Base-by-base conservation (phyloP, 306 rosid species). In the Parietaria judaica region DNA sequence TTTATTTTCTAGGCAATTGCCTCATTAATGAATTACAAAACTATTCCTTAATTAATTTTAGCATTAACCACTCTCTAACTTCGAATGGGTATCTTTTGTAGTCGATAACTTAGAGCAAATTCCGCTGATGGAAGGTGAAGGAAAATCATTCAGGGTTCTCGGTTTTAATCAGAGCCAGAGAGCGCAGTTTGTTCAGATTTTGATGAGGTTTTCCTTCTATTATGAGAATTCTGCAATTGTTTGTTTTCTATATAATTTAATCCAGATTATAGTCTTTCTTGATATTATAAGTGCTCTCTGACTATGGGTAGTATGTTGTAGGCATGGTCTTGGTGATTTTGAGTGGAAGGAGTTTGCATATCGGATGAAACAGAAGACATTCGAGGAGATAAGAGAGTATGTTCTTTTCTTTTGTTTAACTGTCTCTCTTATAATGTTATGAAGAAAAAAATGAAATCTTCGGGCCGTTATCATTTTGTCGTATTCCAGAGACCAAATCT, bases 121-220 rank as follows among this genome's bases (percentile, higher is more conserved):
- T 77, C 99, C 99, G 54, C 74, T 94, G 72, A 94, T 94, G 99
- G 97, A 94, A 79, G 99, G 99, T 41, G 99, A 88, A 82, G 99
- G 96, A 61, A 86, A 75, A 78, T 80, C 99, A 35, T 94, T 94
- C 74, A 86, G 92, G 73, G 97, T 94, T 53, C 89, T 94, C 66
- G 99, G 99, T 68, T 94, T 94, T 77, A 94, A 94, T 77, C 96
- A 82, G 66, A 94, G 78, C 66, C 99, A 94, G 79, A 88, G 99
- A 80, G 90, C 94, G 69, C 79, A 86, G 35, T 88, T 94, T 81
- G 99, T 94, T 60, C 99, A 94, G 79, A 78, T 82, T 68, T 76
- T 94, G 70, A 94, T 94, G 99, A 94, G 99, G 99, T 94, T 46
- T 52, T 54, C 52, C 38, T 7, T 61, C 10, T 3, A 7, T 31